Evolutionary conservation across 116 monocot genomes (phyloP), one percentile per base, ranked within the genome.

Genomic region (Cymodocea nodosa): DNA sequence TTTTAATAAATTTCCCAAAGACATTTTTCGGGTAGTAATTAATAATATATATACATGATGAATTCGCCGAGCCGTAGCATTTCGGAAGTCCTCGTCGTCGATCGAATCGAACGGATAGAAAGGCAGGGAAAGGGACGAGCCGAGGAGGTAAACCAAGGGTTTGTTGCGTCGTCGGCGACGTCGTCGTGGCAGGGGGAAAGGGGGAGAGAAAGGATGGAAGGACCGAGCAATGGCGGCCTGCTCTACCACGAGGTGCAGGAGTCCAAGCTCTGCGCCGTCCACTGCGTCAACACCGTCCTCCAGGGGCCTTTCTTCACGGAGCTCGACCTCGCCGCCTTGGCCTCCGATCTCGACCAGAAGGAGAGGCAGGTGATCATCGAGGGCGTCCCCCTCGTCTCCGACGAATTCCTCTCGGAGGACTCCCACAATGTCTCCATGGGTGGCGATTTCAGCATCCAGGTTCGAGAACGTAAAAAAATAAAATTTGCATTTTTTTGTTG

Each of bases 401-500:
- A 75, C 35, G 84, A 82, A 65, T 93, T 93, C 74, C 70, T 86
- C 20, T 54, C 86, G 8, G 89, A 89, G 67, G 87, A 78, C 56
- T 94, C 94, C 56, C 87, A 87, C 65, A 94, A 94, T 70, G 94
- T 94, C 51, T 94, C 94, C 67, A 68, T 94, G 64, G 87, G 76
- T 13, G 94, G 94, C 35, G 87, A 94, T 78, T 94, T 94, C 81
- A 94, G 94, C 74, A 94, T 94, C 61, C 94, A 94, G 90, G 94
- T 90, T 35, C 24, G 72, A 44, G 44, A 44, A 44, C 44, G 30
- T 30, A 1, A 1, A 30, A 30, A 30, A 30, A 30, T n/a, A 25
- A 0, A 15, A 9, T 1, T 63, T 30, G 8, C 1, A 2, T 58
- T 24, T 24, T 59, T 59, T 59, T 23, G 50, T 23, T 66, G 44